A percentile compares a stretch with the other conserved stretches of the same genome.
These are phyloP conservation scores for Coffea humblotiana DNA, from an alignment of 305 asterid species.

Conservation along the genomic window DNA sequence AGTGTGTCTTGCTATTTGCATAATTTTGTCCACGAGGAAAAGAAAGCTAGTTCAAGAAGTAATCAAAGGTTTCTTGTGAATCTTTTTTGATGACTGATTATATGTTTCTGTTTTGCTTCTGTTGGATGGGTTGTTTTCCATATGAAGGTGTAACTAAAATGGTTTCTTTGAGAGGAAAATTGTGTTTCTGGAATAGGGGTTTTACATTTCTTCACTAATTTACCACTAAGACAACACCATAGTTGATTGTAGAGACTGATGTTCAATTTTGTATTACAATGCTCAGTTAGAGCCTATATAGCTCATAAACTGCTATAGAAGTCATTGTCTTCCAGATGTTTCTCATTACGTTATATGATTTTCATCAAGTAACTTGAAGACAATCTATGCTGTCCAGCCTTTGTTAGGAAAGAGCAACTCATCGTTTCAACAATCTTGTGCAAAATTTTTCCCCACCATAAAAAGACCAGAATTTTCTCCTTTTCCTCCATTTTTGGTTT, in stretches of 20 bases:
- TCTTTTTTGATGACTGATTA: neutral
- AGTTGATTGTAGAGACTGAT: neutral
- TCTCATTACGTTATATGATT: no score
- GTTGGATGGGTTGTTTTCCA: neutral
- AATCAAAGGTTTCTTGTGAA: neutral
- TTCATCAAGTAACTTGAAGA: neutral
- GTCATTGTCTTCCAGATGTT: neutral
- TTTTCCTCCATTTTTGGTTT: neutral
- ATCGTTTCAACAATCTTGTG: neutral
- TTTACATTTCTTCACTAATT: neutral
- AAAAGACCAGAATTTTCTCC: neutral
- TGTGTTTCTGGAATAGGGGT: neutral
- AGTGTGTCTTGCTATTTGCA: slow-evolving; percentile 5
- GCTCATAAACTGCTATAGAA: neutral
- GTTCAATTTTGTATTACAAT: neutral
- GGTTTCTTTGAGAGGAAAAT: neutral
- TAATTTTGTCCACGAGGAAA: slow-evolving; percentile 16
- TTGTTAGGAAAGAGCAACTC: neutral
- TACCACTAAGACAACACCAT: no score
- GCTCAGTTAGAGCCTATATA: neutral
- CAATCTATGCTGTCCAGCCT: neutral
- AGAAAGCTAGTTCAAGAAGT: neutral
- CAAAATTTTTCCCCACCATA: neutral
- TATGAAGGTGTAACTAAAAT: neutral
- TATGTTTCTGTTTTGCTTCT: neutral